A percentile compares a stretch with the other conserved stretches of the same genome.
phyloP scores from a whole-genome alignment of 176 grass and related monocot species.

The Carex littledalei region DNA sequence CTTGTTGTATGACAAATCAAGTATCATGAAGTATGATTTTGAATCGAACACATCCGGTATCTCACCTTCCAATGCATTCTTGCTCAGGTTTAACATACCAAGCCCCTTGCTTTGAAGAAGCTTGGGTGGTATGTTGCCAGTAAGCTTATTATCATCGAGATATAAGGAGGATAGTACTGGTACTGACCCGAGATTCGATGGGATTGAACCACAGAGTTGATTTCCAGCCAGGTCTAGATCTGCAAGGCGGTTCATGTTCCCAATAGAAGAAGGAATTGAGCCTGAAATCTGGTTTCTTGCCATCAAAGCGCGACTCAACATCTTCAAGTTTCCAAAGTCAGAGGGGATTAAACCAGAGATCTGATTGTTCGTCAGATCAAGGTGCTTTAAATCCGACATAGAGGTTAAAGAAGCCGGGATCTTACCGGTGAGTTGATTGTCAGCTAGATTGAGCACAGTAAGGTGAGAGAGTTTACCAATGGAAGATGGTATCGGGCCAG shows the following conservation, averaged over 20 bases:
- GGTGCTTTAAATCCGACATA: slow-evolving; percentile 58
- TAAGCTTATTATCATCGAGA: slow-evolving; percentile 58
- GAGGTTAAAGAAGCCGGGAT: slow-evolving; percentile 45
- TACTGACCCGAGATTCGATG: slow-evolving; percentile 29
- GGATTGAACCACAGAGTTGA: slow-evolving; percentile 50
- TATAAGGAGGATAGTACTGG: slow-evolving; percentile 59
- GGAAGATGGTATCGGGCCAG: slow-evolving; percentile 48
- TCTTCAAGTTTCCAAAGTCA: slow-evolving; percentile 44
- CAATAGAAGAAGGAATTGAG: slow-evolving; percentile 48
- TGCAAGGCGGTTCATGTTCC: slow-evolving; percentile 46
- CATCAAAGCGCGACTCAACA: slow-evolving; percentile 85
- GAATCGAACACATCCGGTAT: slow-evolving; percentile 71
- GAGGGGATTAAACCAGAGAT: slow-evolving; percentile 47
- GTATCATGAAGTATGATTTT: slow-evolving; percentile 66
- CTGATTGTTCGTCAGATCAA: slow-evolving; percentile 80
- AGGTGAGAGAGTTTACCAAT: slow-evolving; percentile 60
- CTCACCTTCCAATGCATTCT: slow-evolving; percentile 58
- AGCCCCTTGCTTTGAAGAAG: slow-evolving; percentile 54
- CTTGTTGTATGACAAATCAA: slow-evolving; percentile 73
- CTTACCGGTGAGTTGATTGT: slow-evolving; percentile 49
- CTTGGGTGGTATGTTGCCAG: slow-evolving; percentile 41
- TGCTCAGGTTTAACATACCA: slow-evolving; percentile 83
- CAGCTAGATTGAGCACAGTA: slow-evolving; percentile 86
- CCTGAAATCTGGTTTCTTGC: slow-evolving; percentile 64
- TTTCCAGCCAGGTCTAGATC: slow-evolving; percentile 91